Evolutionary conservation across 2,329 filamentous ascomycete genomes (phyloP), one percentile per base, ranked within the genome.

Genomic region (Aspergillus latus): DNA sequence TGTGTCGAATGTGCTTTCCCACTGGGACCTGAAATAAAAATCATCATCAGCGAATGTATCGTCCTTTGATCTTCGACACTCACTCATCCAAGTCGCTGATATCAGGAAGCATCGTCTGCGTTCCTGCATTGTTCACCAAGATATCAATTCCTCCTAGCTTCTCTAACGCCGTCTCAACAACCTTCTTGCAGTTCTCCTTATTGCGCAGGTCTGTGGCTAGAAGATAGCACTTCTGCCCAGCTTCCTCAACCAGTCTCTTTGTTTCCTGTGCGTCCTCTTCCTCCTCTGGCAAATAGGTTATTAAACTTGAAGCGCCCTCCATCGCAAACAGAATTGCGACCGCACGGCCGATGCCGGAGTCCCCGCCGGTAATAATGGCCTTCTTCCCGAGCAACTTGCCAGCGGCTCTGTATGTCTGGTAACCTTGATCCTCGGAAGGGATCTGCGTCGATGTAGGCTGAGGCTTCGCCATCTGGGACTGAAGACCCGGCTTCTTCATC

Each of bases 341-440:
- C 1, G 90, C 86, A 37, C 88, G 84, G 5, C 90, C 89, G 61
- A 94, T 93, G 1, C 90, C 89, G 5, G 84, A 87, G 72, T 93
- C 89, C 3, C 90, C 90, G 13, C 89, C 89, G 0, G 90, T 93
- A 66, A 94, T 93, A 57, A 94, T 74, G 6, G 89, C 89, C 57
- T 84, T 88, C 73, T 88, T 89, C 59, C 85, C 89, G 65, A 84
- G 74, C 5, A 94, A 83, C 75, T 94, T 95, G 48, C 85, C 86
- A 1, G 89, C 88, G 3, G 88, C 83, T 68, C 86, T 85, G 76
- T 94, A 93, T 47, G 81, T 82, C 65, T 88, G 83, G 64, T 84
- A 86, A 10, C 84, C 84, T 37, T 87, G 87, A 57, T 88, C 83
- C 15, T 83, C 80, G 4, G 84, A 86, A 0, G 89, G 89, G 2